Conservation (phyloP, 1,284 basidiomycete species). For the Rhodotorula sp. region DNA sequence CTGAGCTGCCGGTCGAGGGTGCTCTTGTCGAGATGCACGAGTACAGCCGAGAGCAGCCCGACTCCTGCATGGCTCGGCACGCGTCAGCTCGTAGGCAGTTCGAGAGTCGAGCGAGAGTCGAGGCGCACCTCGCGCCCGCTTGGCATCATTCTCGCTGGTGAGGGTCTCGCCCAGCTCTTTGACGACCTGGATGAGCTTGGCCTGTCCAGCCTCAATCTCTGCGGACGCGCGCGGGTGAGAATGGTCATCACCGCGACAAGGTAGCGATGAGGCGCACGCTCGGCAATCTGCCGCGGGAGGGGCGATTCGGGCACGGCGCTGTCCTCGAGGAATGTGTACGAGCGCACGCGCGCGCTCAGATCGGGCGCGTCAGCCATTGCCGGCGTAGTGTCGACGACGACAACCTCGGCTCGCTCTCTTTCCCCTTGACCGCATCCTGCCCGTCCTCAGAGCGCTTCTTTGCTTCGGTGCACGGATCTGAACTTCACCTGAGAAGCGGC, state of each 20-base stretch:
- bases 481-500: too few relatives aligned
- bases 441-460: too few relatives aligned
- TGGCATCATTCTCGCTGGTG: conserved; percentile 76
- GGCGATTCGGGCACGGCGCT: conserved; percentile 1
- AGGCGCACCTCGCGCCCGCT: conserved; percentile 72
- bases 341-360: conserved; percentile 6
- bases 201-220: conserved; percentile 17
- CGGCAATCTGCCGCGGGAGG: conserved; percentile 25
- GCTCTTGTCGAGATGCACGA: conserved; percentile 63
- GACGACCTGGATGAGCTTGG: conserved; percentile 71
- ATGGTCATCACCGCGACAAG: neutral
- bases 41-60: conserved; percentile 66
- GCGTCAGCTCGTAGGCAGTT: neutral
- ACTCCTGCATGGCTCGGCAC: conserved; percentile 61
- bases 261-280: conserved; percentile 1
- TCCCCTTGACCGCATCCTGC: neutral
- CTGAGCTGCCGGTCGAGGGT: conserved; percentile 79
- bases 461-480: too few relatives aligned
- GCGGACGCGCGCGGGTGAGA: neutral
- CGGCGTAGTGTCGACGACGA: too few relatives aligned
- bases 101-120: neutral
- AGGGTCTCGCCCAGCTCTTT: conserved; percentile 82
- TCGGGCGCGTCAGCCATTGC: neutral
- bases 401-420: neutral
- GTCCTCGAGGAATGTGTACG: conserved; percentile 15